Evolutionary conservation across 1,139 yeast genomes (phyloP), one percentile per base, ranked within the genome.

Genomic region (Kluyveromyces sp.): DNA sequence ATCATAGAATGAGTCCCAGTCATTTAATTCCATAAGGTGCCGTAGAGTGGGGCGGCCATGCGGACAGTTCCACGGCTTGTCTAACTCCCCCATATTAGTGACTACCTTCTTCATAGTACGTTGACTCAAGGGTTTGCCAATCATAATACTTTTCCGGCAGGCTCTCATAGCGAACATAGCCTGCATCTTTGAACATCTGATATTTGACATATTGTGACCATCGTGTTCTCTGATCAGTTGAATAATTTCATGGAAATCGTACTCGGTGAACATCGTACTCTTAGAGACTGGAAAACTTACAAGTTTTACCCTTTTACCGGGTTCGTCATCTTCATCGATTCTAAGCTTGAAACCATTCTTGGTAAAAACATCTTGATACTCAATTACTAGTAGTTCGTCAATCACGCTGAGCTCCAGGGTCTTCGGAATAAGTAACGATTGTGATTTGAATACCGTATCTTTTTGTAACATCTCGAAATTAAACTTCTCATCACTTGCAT

Each of bases 21-120:
- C 63, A 39, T 70, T 62, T 34, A 83, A 55, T 40, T 85, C 88
- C 50, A 80, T 76, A 46, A 92, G 68, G 62, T 92, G 97, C 45
- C 98, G 71, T 83, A 92, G 78, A 1, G 99, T 92, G 0, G 98
- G 99, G 49, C 99, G 69, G 0, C 99, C 98, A 64, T 92, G 99
- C 0, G 99, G 99, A 63, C 99, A 92, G 58, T 89, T 92, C 98
- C 98, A 94, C 0, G 99, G 99, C 57, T 86, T 86, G 49, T 88
- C 92, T 32, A 94, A 67, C 0, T 63, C 66, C 17, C 94, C 78
- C 45, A 94, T 67, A 54, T 88, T 75, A 26, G 66, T 61, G 2
- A 92, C 89, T 1, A 92, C 78, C 37, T 61, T 66, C 2, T 64
- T 60, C 99, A 94, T 94, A 6, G 77, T 74, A 8, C 62, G 65